Base-by-base conservation (phyloP, 2,329 filamentous ascomycete species). In the Trichoderma semiorbis region DNA sequence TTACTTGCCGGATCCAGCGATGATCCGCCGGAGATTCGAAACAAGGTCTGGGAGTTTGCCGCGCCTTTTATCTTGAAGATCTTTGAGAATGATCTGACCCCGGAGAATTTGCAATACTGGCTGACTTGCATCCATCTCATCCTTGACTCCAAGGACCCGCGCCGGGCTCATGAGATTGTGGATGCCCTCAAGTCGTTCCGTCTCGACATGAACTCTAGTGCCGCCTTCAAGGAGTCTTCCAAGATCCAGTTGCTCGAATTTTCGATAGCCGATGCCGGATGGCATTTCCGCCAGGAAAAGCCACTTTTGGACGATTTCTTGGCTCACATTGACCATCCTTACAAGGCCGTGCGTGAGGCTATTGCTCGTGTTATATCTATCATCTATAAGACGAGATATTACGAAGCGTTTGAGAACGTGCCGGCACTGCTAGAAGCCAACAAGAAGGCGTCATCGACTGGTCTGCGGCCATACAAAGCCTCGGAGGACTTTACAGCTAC, bases 221-320 rank as follows among this genome's bases (percentile, higher is more conserved):
- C 97, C 5, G 96, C 96, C 0, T 99, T 99, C 87, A 99, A 99
- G 80, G 97, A 99, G 80, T 97, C 95, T 70, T 97, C 95, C 32
- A 98, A 98, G 84, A 93, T 99, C 18, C 92, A 96, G 75, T 85
- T 99, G 34, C 85, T 99, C 21, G 94, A 98, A 76, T 94, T 97
- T 75, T 89, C 93, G 74, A 92, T 99, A 72, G 90, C 91, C 58
- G 94, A 97, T 77, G 89, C 91, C 43, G 96, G 96, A 1, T 99
- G 97, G 96, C 96, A 99, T 80, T 99, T 98, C 85, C 94, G 94
- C 74, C 86, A 94, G 12, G 93, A 97, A 76, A 90, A 93, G 81
- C 94, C 95, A 0, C 95, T 99, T 65, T 84, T 97, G 7, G 86
- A 97, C 39, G 90, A 99, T 80, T 98, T 98, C 82, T 85, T 99